Evolutionary conservation across 768 basidiomycete genomes (phyloP), one percentile per base, ranked within the genome.

Genomic region (Cystofilobasidium ferigula): DNA sequence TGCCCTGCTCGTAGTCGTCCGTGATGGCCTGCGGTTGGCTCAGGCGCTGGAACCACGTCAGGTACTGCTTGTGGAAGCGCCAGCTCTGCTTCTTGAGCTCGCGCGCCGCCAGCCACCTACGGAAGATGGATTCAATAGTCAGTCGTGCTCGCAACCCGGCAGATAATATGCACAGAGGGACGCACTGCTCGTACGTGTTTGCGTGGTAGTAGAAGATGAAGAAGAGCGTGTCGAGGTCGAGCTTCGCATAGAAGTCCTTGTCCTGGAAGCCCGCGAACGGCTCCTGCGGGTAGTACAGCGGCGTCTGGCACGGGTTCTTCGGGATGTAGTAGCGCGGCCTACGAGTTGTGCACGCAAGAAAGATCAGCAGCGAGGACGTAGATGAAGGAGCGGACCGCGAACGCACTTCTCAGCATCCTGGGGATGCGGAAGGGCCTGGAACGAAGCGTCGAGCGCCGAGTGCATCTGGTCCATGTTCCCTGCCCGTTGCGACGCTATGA

Each of bases 21-120:
- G 95, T 99, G 75, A 99, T 97, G 1, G 92, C 92, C 73, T 94
- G 90, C 12, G 95, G 95, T 73, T 98, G 93, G 28, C 90, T 92
- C 73, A 95, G 90, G 42, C 95, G 84, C 76, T 98, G 95, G 84
- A 99, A 99, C 93, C 95, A 99, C 35, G 95, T 99, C 68, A 99
- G 79, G 75, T 97, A 99, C 78, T 98, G 97, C 69, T 97, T 89
- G 76, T 99, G 95, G 81, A 98, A 99, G 57, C 95, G 85, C 95
- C 95, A 99, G 45, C 90, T 92, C 75, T 97, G 94, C 58, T 88
- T 83, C 79, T 98, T 98, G 70, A 99, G 80, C 77, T 99, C 95
- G 74, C 89, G 90, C 7, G 95, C 95, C 1, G 95, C 93, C 58
- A 97, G 84, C 77, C 86, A 94, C 78, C 91, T 94, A 65, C 10